Evolutionary conservation across 768 basidiomycete genomes (phyloP).

Genomic region (Trametes punicea): DNA sequence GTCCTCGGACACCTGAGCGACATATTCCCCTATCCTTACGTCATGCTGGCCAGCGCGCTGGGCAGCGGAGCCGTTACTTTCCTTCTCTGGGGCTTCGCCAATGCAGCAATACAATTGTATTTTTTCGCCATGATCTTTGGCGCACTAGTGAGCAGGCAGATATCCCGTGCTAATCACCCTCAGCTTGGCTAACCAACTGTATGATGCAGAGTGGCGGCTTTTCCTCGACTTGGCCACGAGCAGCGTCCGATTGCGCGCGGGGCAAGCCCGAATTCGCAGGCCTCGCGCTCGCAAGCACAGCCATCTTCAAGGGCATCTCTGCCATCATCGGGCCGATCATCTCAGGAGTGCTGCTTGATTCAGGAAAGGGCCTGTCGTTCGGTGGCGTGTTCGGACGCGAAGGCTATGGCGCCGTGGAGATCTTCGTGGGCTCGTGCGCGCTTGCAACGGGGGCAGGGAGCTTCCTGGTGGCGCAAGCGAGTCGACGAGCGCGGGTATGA

Average conservation of each 20-base stretch:
- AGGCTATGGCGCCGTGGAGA: constrained; percentile 24
- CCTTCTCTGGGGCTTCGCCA: constrained; percentile 26
- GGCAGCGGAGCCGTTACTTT: constrained; percentile 19
- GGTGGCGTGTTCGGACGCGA: constrained; percentile 18
- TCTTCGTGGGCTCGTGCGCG: constrained; percentile 25
- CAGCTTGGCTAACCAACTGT: not conserved
- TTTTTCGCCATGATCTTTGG: constrained; percentile 27
- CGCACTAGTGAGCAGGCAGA: constrained; percentile 15
- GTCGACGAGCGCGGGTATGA: constrained; percentile 1
- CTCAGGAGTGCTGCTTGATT: constrained; percentile 23
- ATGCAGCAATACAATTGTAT: constrained; percentile 20
- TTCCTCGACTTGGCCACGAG: constrained; percentile 17
- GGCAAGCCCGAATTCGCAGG: constrained; percentile 23
- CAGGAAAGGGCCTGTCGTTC: constrained; percentile 14
- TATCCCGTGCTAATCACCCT: not conserved
- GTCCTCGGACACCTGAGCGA: constrained; percentile 26
- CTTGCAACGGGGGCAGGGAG: constrained; percentile 20
- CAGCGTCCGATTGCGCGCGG: constrained; percentile 21
- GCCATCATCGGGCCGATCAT: constrained; percentile 23
- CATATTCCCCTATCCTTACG: constrained; percentile 24
- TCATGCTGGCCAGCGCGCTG: constrained; percentile 23
- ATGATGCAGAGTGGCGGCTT: constrained; percentile 25
- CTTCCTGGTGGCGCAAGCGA: constrained; percentile 17
- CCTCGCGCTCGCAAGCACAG: constrained; percentile 18
- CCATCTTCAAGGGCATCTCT: constrained; percentile 23